These are phyloP conservation scores for Carnegiea gigantea DNA, from an alignment of 179 eudicot species.

Conservation along the genomic window DNA sequence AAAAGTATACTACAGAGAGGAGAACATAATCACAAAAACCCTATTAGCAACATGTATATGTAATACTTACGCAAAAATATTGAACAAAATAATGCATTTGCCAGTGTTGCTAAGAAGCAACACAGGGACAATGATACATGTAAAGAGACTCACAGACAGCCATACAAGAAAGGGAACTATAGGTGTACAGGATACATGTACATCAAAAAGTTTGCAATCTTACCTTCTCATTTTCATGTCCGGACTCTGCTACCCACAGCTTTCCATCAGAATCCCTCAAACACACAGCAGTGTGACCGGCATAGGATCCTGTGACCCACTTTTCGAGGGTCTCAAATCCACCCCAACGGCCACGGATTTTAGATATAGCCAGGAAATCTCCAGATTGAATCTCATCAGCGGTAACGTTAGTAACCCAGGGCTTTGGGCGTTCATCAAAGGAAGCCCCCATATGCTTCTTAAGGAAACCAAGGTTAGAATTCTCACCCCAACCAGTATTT, in stretches of 20 bases:
- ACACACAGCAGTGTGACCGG: slow-evolving; percentile 96
- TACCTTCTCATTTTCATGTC: slow-evolving; percentile 94
- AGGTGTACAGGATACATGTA: background rate
- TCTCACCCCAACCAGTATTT: slow-evolving; percentile 89
- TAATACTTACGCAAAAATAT: too few relatives aligned
- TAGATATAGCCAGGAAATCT: slow-evolving; percentile 90
- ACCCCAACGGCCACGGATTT: slow-evolving; percentile 98
- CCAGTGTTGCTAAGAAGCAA: too few relatives aligned
- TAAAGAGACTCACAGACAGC: background rate
- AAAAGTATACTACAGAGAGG: background rate
- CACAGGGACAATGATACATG: background rate
- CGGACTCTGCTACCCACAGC: slow-evolving; percentile 98
- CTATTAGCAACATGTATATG: background rate
- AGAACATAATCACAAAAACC: background rate
- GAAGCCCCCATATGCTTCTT: slow-evolving; percentile 86
- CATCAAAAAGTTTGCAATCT: background rate
- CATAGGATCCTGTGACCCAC: slow-evolving; percentile 98
- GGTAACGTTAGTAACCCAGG: slow-evolving; percentile 84
- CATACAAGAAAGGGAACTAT: background rate
- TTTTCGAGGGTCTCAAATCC: slow-evolving; percentile 96
- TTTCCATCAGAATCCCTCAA: slow-evolving; percentile 89
- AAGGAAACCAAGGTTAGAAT: slow-evolving; percentile 76
- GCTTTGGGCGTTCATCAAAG: slow-evolving; percentile 79
- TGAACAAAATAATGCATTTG: too few relatives aligned
- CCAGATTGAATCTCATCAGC: slow-evolving; percentile 90